Base-by-base conservation (phyloP, 768 basidiomycete species). In the Rhodosporidiobolus odoratus region DNA sequence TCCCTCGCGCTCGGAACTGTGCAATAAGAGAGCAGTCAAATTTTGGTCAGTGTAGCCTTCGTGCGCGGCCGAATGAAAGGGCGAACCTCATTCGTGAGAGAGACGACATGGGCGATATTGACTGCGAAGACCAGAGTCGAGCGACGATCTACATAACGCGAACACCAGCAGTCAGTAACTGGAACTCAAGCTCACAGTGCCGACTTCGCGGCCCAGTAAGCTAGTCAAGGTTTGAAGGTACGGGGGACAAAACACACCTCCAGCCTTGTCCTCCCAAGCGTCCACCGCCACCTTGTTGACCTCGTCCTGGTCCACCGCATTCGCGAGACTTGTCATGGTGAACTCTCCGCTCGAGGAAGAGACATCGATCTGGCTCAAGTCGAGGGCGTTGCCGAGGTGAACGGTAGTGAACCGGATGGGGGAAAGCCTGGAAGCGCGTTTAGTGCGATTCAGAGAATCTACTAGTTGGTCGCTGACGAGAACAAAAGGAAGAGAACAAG, bases 61-160 rank as follows among this genome's bases (percentile, higher is more conserved):
- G 30, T 5, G 34, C 12, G 34, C 21, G 37, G 21, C 2, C 6
- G 8, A 38, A 25, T 13, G 38, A 37, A 25, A 25, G 19, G 35
- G 21, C 56, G 35, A 3, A 57, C 56, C 3, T 83, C 79, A 47
- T 84, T 83, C 0, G 92, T 91, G 52, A 98, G 81, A 9, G 84
- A 84, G 52, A 83, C 81, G 43, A 95, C 89, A 78, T 98, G 95
- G 0, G 85, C 83, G 2, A 95, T 78, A 73, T 90, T 88, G 65
- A 93, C 89, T 71, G 91, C 92, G 78, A 98, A 97, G n/a, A 95
- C 85, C 6, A 98, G 82, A 0, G 92, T 96, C 3, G 94, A 73
- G 79, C 87, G 88, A 57, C 94, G 85, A 17, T 83, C 81, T 10
- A 81, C 84, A 88, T 23, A 50, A 9, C 9, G 21, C 48, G 9